phyloP scores from a whole-genome alignment of 192 early-diverging fungal species.

The Diversispora eburnea region DNA sequence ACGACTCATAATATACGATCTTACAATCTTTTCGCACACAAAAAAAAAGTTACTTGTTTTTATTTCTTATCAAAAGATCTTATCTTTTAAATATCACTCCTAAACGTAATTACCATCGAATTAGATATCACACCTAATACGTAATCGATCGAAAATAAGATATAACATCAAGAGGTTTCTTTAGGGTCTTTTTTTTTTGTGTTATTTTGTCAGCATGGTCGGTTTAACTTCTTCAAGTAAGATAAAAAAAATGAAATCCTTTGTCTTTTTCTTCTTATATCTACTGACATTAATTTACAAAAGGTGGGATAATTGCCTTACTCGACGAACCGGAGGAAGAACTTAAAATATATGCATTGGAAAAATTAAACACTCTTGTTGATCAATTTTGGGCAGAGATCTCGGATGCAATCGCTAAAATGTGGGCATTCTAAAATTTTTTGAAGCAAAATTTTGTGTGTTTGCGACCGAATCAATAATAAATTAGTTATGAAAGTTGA shows the following conservation, averaged over 20 bases:
- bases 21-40: too few relatives aligned
- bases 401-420: constrained; percentile 85
- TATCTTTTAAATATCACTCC: too few relatives aligned
- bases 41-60: too few relatives aligned
- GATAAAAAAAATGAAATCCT: background rate
- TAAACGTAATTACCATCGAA: too few relatives aligned
- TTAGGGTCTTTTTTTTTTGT: too few relatives aligned
- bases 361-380: constrained; percentile 84
- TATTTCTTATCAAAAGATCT: too few relatives aligned
- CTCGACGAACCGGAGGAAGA: constrained; percentile 90
- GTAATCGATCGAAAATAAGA: too few relatives aligned
- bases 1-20: background rate
- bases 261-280: background rate
- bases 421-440: constrained; percentile 50
- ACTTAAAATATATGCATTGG: constrained; percentile 88
- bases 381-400: constrained; percentile 99
- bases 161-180: too few relatives aligned
- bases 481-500: too few relatives aligned
- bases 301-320: constrained; percentile 88
- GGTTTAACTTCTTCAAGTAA: constrained; percentile 45
- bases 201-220: constrained; percentile 27
- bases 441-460: too few relatives aligned
- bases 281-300: background rate
- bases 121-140: too few relatives aligned
- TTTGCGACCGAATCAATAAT: too few relatives aligned